phyloP scores from a whole-genome alignment of 768 basidiomycete species.

The Zangia roseola region DNA sequence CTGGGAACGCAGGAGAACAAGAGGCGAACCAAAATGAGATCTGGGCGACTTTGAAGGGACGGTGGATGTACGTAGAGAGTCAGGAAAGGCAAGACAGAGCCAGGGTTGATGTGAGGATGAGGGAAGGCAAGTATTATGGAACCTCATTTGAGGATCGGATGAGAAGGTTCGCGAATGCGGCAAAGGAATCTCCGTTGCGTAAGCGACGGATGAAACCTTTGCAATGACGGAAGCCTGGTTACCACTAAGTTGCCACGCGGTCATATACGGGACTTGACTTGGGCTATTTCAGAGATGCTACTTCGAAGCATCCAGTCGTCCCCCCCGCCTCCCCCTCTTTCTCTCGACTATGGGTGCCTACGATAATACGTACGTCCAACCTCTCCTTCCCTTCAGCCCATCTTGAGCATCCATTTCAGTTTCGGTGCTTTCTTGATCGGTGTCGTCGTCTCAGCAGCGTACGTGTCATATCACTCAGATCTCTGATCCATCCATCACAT shows the following conservation, averaged over 20 bases:
- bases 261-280: background rate
- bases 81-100: background rate
- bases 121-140: conserved; percentile 18
- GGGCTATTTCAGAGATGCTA: background rate
- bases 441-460: conserved; percentile 53
- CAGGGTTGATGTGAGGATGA: conserved; percentile 7
- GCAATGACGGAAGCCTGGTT: conserved; percentile 22
- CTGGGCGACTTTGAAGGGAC: background rate
- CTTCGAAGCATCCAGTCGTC: background rate
- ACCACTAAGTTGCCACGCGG: conserved; percentile 14
- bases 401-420: conserved; percentile 28
- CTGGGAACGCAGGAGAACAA: too few relatives aligned
- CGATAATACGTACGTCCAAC: conserved; percentile 38
- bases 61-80: too few relatives aligned
- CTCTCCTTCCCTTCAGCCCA: background rate
- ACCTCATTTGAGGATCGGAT: conserved; percentile 12
- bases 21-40: background rate
- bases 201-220: conserved; percentile 24
- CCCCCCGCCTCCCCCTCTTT: background rate
- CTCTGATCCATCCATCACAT: background rate
- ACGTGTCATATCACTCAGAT: conserved; percentile 25
- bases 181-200: conserved; percentile 13
- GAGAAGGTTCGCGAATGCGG: conserved; percentile 18
- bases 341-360: conserved; percentile 20
- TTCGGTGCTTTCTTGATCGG: conserved; percentile 56